A percentile compares a stretch with the other conserved stretches of the same genome.
phyloP scores from a whole-genome alignment of 225 moss, liverwort and hornwort species.

The Climacium dendroides region DNA sequence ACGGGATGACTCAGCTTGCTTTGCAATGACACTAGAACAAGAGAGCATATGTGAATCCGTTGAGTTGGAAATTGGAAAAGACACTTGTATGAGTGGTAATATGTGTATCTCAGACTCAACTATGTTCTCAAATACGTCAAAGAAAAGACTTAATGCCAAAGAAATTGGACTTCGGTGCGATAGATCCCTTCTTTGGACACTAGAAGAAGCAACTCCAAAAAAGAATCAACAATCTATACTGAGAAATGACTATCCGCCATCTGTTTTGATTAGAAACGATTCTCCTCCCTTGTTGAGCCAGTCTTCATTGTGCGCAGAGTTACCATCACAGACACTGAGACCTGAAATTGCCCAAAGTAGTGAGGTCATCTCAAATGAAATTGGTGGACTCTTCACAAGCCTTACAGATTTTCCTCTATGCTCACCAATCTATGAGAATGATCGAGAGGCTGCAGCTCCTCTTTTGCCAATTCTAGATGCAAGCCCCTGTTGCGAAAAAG shows the following conservation, averaged over 20 bases:
- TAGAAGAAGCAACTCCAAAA: neutral
- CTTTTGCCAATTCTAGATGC: neutral
- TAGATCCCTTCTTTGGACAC: neutral
- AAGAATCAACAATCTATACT: neutral
- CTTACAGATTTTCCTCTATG: neutral
- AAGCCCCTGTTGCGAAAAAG: neutral
- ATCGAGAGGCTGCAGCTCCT: neutral
- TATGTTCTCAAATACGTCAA: neutral
- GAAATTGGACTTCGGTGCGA: neutral
- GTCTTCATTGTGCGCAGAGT: slow-evolving; percentile 1
- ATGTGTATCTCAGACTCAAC: neutral
- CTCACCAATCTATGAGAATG: neutral
- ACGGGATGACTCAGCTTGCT: neutral
- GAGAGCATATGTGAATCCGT: neutral
- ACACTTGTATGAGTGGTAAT: neutral
- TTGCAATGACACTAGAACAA: neutral
- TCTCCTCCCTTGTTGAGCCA: slow-evolving; percentile 10
- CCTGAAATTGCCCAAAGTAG: neutral
- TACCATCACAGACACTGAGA: neutral
- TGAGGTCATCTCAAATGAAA: neutral
- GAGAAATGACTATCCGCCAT: neutral
- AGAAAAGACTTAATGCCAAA: neutral
- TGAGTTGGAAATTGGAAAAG: neutral
- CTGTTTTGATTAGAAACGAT: neutral
- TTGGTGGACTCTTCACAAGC: neutral